Base-by-base conservation (phyloP, 1,139 yeast genomes). In the Insectozyma bohioensis region DNA sequence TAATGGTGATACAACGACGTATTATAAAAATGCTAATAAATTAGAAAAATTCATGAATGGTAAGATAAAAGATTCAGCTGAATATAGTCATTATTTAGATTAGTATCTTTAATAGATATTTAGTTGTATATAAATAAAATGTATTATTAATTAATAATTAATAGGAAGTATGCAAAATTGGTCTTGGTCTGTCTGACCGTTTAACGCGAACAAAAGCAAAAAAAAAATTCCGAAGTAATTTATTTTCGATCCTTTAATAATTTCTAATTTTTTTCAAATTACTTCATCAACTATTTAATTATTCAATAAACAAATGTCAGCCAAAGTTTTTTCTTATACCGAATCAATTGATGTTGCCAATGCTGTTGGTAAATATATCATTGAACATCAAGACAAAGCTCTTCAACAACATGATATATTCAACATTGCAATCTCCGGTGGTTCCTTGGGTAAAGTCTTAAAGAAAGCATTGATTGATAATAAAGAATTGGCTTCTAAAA, bases 1-100 rank as follows among this genome's bases (percentile, higher is more conserved):
- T 60, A 88, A 88, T 53, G 85, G 90, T 39, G 96, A 88, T 47
- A 77, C 83, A 19, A 88, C 97, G 7, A 87, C 96, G 0, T 88
- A 88, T 58, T 88, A 74, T 66, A 88, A 73, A 56, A 88, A 90
- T 59, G 97, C 97, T 20, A 85, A 83, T 43, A 86, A 92, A 58
- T 70, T 92, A 51, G 97, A 92, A 59, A 90, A 88, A 61, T 88
- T 87, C 50, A 75, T 90, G 63, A 79, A 80, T 51, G 64, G 73
- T 29, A 88, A 90, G 60, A 72, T 92, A 33, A 84, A 83, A 51
- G 97, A 92, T 47, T 78, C 80, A 47, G 85, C 90, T 1, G 94
- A 85, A 51, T 85, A 83, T 45, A 49, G 72, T 10, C 74, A 66
- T 46, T 62, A 41, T 42, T 52, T 69, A 26, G 72, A 66, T 13